A percentile compares a stretch with the other conserved stretches of the same genome.
phyloP scores from a whole-genome alignment of 345 rosid genomes.

The Gossypium stocksii region DNA sequence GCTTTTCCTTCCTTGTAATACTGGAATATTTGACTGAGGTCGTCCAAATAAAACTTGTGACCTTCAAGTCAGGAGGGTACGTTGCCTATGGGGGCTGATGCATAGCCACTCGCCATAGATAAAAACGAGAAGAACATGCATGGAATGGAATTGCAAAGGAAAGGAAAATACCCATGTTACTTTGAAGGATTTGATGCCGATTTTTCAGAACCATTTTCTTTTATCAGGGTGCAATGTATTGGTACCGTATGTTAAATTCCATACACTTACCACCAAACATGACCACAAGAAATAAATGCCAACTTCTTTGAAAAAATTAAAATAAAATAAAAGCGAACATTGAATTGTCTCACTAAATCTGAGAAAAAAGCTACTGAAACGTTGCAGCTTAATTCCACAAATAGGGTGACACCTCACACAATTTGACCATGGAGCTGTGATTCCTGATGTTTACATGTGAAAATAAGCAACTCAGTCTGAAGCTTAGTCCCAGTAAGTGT shows the following conservation, averaged over 20 bases:
- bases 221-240: background rate
- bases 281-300: background rate
- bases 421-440: background rate
- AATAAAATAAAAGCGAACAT: background rate
- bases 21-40: too few species aligned
- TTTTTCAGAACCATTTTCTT: background rate
- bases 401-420: background rate
- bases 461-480: slow-evolving; percentile 1
- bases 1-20: too few species aligned
- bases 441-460: slow-evolving; percentile 2
- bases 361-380: background rate
- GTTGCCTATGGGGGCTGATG: too few species aligned
- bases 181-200: slow-evolving; percentile 14
- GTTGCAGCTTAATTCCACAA: background rate
- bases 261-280: background rate
- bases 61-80: too few species aligned
- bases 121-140: too few species aligned
- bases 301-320: too few species aligned
- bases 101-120: too few species aligned
- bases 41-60: too few species aligned
- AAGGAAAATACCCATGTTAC: slow-evolving; percentile 6
- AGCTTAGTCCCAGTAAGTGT: background rate
- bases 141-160: too few species aligned
- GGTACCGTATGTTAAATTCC: background rate
- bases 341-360: background rate